Base-by-base conservation (phyloP, 768 basidiomycete species). In the Boletus rubroflammeus region DNA sequence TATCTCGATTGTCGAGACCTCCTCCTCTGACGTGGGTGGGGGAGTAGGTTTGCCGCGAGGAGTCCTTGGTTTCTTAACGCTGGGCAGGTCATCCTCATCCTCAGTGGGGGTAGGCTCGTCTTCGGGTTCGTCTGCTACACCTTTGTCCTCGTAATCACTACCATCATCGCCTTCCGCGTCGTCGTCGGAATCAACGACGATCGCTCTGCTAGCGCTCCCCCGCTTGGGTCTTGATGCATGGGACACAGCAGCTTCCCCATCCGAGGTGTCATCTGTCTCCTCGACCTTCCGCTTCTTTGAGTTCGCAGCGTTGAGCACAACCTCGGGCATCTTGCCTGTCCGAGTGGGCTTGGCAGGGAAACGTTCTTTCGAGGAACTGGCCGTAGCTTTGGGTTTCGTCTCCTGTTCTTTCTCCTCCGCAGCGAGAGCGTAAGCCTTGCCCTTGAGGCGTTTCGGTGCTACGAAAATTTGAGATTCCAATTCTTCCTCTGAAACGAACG, bases 351-450 rank as follows among this genome's bases (percentile, higher is more conserved):
- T 69, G 35, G 67, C 68, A 35, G 63, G 60, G 47, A 62, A 65
- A 36, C 45, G 26, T 15, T 69, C 65, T 45, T 51, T 66, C 15
- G 66, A 62, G 21, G n/a, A 5, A 29, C 11, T 29, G 5, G 48
- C 9, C 43, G 54, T 57, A 15, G 50, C 61, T 47, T 63, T 64
- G 9, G 62, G 23, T 47, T 64, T 49, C 46, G 19, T 42, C 56
- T 44, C 59, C 13, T 72, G 65, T 1, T 63, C 63, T 23, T 65
- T 59, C 32, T 68, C 66, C 58, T 76, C 77, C 31, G 75, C 78
- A 26, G 83, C 84, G 5, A 85, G 79, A 31, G 85, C 82, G 67
- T 91, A 91, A 3, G 79, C 74, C 65, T 84, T 86, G 36, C 91
- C 91, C 66, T 84, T 88, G 45, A 91, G 74, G 38, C 91, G 81